phyloP scores from a whole-genome alignment of 1,284 basidiomycete genomes.

The Apiotrichum montevideense region DNA sequence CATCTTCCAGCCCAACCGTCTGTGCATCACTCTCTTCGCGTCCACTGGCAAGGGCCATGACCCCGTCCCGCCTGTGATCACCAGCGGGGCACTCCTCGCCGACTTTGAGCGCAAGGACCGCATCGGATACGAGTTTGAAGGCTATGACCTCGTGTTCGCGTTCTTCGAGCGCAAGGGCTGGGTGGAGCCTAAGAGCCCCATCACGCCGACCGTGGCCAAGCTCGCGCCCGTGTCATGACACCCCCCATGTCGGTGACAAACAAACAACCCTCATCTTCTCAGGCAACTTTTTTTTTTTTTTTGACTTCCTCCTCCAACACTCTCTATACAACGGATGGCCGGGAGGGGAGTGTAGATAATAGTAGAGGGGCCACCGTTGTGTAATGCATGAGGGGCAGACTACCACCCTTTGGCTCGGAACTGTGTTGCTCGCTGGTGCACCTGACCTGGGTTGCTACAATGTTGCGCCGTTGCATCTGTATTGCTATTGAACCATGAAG shows the following conservation, averaged over 20 bases:
- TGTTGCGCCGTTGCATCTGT: neutral
- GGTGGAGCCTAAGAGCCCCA: conserved; percentile 25
- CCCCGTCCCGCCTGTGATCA: conserved; percentile 20
- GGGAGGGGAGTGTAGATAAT: conserved; percentile 1
- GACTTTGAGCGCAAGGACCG: conserved; percentile 72
- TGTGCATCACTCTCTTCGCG: conserved; percentile 88
- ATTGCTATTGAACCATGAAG: neutral
- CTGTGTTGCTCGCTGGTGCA: neutral
- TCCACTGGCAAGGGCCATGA: conserved; percentile 57
- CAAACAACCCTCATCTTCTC: neutral
- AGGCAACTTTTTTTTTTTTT: neutral
- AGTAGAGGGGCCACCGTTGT: neutral
- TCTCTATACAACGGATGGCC: too few relatives aligned
- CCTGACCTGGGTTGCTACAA: neutral
- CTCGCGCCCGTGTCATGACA: conserved; percentile 1
- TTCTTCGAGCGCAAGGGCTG: conserved; percentile 62
- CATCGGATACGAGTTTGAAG: conserved; percentile 96
- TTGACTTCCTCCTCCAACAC: neutral
- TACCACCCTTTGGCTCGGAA: neutral
- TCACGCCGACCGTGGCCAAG: neutral
- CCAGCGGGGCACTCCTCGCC: conserved; percentile 14
- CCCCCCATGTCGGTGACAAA: too few relatives aligned
- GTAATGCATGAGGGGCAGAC: neutral
- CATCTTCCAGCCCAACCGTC: conserved; percentile 85
- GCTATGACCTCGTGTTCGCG: conserved; percentile 89